Evolutionary conservation across 2,329 filamentous ascomycete genomes (phyloP), one percentile per base, ranked within the genome.

Genomic region (Scedosporium boydii): DNA sequence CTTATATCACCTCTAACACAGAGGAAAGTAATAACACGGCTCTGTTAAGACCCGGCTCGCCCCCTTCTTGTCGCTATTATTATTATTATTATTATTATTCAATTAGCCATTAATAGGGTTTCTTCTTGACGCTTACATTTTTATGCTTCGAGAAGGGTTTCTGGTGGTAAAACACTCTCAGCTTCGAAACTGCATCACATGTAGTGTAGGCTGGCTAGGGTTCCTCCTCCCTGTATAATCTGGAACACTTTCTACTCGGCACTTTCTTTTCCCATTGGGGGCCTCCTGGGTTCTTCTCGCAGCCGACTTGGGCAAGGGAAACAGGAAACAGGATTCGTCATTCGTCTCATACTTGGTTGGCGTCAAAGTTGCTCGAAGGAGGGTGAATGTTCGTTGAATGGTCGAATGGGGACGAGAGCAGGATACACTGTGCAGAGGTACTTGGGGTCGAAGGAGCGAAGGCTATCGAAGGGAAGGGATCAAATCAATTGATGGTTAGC

Each of bases 181-280:
- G 51, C 51, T 55, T 55, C 51, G 51, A 55, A 55, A 55, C 51
- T 55, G 51, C 51, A 55, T 55, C 51, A 55, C 51, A 55, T 38
- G 34, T 12, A 38, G 34, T 38, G 34, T 12, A 14, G 29, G 29
- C 4, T 38, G 4, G 34, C 34, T 38, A 38, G 10, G 34, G 34
- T 4, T 12, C 29, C 34, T 9, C 34, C 34, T 38, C 34, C 34
- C 4, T 12, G 34, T 38, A 38, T 12, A 38, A 38, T 38, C 34
- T 38, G 34, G 34, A 38, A 38, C 34, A 14, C 34, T 38, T 38
- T 14, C 34, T 38, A 12, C 34, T 38, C 34, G 29, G 29, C 10
- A 3, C 10, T 38, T 12, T 14, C 6, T 38, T 38, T 4, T 38
- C 1, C 9, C 10, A 10, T 34, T 38, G 34, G 34, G 34, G 34